Conservation (phyloP, 371 early-diverging fungal species). For the Thermomucor indicae-seudaticae region DNA sequence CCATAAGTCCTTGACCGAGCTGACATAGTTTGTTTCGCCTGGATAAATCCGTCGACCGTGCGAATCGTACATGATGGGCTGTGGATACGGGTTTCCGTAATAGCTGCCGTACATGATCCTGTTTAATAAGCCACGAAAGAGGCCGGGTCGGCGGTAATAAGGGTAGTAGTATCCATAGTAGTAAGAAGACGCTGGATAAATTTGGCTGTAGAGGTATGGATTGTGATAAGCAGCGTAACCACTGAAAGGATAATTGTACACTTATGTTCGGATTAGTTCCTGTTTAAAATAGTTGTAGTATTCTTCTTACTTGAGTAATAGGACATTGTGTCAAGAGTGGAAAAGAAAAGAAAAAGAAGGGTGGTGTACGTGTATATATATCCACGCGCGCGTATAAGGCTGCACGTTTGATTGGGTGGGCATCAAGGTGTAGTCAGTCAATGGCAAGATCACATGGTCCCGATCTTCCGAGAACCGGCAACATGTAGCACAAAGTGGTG, state of each 20-base stretch:
- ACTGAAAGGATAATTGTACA: slow-evolving; percentile 2
- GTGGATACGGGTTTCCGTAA: slow-evolving; percentile 7
- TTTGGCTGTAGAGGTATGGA: slow-evolving; percentile 11
- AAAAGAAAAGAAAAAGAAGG: not conserved
- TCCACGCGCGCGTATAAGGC: not conserved
- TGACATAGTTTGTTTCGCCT: slow-evolving; percentile 16
- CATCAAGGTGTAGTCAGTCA: not conserved
- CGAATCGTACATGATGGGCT: slow-evolving; percentile 3
- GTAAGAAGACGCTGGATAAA: slow-evolving; percentile 3
- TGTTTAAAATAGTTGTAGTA: not conserved
- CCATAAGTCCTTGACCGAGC: slow-evolving; percentile 20
- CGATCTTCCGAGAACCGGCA: no score
- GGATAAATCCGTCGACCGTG: slow-evolving; percentile 11
- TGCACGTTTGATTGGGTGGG: slow-evolving; percentile 6
- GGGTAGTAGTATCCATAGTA: slow-evolving; percentile 6
- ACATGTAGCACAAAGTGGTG: no score
- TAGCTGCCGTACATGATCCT: slow-evolving; percentile 16
- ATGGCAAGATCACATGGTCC: no score
- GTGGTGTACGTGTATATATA: not conserved
- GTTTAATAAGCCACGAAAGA: slow-evolving; percentile 16
- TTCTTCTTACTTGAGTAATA: slow-evolving; percentile 8
- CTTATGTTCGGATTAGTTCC: not conserved
- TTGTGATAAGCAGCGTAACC: slow-evolving; percentile 1
- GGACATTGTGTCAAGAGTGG: not conserved
- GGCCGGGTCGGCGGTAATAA: slow-evolving; percentile 10